Evolutionary conservation across 2,329 filamentous ascomycete species (phyloP).

Genomic region (Ceratocystis harringtonii): DNA sequence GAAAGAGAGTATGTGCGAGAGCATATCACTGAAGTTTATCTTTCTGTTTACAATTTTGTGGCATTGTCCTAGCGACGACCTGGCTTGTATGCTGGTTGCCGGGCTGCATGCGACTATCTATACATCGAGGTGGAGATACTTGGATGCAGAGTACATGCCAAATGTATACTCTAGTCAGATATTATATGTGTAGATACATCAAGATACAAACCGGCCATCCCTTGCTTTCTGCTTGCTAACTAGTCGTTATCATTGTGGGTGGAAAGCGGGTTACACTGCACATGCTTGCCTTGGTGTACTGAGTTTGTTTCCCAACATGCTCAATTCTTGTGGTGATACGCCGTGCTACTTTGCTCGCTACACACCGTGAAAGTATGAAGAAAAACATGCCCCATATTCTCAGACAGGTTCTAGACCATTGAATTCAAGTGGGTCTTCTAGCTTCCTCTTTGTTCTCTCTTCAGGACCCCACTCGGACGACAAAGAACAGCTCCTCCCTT

Average conservation of each 20-base stretch:
- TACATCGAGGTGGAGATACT: not conserved
- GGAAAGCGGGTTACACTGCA: not conserved
- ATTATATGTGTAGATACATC: not conserved
- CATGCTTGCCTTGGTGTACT: not conserved
- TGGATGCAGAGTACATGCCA: not conserved
- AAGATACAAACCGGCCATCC: not conserved
- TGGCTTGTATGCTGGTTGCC: not conserved
- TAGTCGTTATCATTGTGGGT: not conserved
- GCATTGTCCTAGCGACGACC: not conserved
- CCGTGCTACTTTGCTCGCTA: not conserved
- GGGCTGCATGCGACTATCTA: not conserved
- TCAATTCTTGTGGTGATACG: not conserved
- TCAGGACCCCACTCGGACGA: not conserved
- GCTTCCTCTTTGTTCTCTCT: conserved; percentile 2
- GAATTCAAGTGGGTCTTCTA: not conserved
- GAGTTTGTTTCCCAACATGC: not conserved
- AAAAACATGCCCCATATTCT: not conserved
- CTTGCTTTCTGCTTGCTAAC: not conserved
- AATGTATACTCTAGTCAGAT: not conserved
- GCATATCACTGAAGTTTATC: not conserved
- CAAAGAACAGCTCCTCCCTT: not conserved
- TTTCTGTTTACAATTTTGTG: not conserved
- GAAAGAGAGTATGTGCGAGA: not conserved
- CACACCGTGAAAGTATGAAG: not conserved
- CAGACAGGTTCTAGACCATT: not conserved